Evolutionary conservation across 1,284 basidiomycete species (phyloP), one percentile per base, ranked within the genome.

Genomic region (Irpex sp.): DNA sequence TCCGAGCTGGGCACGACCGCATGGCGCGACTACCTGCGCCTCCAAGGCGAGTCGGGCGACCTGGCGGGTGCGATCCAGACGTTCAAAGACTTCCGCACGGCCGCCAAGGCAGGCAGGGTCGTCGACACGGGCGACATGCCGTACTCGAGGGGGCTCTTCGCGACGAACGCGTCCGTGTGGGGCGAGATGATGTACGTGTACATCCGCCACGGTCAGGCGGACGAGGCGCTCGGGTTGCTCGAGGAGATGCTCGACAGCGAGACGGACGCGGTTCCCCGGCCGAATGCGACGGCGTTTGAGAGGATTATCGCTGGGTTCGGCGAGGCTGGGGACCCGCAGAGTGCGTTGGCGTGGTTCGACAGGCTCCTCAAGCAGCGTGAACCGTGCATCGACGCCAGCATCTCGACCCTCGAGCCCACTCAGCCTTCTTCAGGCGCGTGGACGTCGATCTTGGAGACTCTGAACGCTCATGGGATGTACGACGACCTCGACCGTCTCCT

Each of bases 181-280:
- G 87, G 87, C 64, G 76, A 81, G 64, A 91, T 95, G 84, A 83
- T 96, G 59, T 78, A 83, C 52, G 83, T 86, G 0, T 88, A 91
- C 74, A 90, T 96, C 77, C 79, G 77, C 18, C 82, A 79, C 37
- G 86, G 85, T 4, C 78, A 87, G 61, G 78, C 87, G 0, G 82
- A 83, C 3, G 83, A 80, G 54, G 94, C 87, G 5, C 71, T 95
- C 8, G 81, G 73, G 18, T 73, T 96, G 2, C 77, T 96, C 54
- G 88, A 93, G 64, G 74, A 80, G 63, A 91, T 96, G 87, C 78
- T 94, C 71, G 79, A 80, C 63, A 76, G 81, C 66, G 69, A 64
- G 5, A 64, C 75, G 1, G 64, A 72, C 0, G 82, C 83, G 49
- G 69, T 82, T 49, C 87, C 89, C 0, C 76, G 78, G 0, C 86